phyloP scores from a whole-genome alignment of 306 rosid genomes.

The Cicer bijugum region DNA sequence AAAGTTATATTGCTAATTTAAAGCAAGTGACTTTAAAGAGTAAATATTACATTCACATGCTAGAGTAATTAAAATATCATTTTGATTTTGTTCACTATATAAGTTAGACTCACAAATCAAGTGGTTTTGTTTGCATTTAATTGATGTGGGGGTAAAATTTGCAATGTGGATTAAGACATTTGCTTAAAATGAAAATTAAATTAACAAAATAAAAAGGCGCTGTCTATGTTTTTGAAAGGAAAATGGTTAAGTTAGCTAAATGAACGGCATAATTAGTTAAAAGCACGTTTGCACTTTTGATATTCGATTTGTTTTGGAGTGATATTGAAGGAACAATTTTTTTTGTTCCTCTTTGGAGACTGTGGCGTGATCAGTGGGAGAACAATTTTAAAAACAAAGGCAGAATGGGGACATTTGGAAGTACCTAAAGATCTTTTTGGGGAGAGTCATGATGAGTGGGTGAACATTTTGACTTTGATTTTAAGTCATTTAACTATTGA shows the following conservation, averaged over 20 bases:
- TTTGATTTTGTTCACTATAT: too few species aligned
- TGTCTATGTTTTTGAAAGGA: slow-evolving; percentile 24
- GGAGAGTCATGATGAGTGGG: neutral
- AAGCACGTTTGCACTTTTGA: slow-evolving; percentile 34
- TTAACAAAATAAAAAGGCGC: neutral
- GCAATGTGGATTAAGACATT: too few species aligned
- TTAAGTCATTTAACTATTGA: neutral
- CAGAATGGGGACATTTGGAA: slow-evolving; percentile 15
- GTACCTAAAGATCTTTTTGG: slow-evolving; percentile 30
- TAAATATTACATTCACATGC: too few species aligned
- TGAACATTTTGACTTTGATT: slow-evolving; percentile 31
- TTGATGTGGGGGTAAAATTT: too few species aligned
- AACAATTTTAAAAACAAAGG: slow-evolving; percentile 34
- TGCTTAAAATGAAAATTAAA: slow-evolving; percentile 3
- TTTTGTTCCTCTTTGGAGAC: neutral
- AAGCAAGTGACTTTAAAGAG: too few species aligned
- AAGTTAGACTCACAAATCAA: too few species aligned
- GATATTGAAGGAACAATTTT: slow-evolving; percentile 43
- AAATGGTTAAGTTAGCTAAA: slow-evolving; percentile 23
- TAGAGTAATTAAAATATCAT: too few species aligned
- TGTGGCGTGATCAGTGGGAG: slow-evolving; percentile 51
- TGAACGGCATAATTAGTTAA: slow-evolving; percentile 37
- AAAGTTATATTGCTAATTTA: too few species aligned
- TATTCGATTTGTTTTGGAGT: slow-evolving; percentile 32
- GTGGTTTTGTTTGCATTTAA: too few species aligned